phyloP scores from a whole-genome alignment of 768 basidiomycete genomes.

The Lactarius hatsudake region DNA sequence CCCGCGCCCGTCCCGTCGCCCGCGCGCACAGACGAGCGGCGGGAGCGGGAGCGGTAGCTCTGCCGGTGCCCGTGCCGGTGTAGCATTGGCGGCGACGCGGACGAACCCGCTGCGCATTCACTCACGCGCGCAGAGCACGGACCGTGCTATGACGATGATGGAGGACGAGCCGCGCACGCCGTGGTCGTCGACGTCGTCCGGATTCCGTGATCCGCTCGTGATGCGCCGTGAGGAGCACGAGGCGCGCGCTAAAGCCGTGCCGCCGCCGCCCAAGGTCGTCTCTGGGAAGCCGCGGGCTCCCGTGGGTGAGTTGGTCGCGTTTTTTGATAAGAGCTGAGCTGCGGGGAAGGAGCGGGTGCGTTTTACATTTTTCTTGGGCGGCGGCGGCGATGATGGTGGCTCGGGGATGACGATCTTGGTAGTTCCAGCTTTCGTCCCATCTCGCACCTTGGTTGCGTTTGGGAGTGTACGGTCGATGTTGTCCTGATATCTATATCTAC shows the following conservation, averaged over 20 bases:
- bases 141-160: conserved; percentile 2
- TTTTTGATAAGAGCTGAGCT: conserved; percentile 52
- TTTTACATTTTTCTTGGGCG: neutral
- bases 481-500: neutral
- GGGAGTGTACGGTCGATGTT: neutral
- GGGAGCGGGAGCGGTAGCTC: neutral
- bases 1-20: neutral
- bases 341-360: neutral
- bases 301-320: conserved; percentile 78
- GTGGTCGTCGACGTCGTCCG: conserved; percentile 38
- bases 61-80: neutral
- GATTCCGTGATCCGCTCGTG: conserved; percentile 75
- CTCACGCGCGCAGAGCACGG: conserved; percentile 20
- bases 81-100: conserved; percentile 1
- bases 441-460: neutral
- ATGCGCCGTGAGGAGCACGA: conserved; percentile 60
- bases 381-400: neutral
- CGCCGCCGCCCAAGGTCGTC: conserved; percentile 44
- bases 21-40: conserved; percentile 2
- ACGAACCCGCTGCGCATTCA: conserved; percentile 30
- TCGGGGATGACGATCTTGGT: neutral
- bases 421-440: neutral
- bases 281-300: conserved; percentile 59
- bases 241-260: conserved; percentile 39
- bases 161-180: conserved; percentile 29